Base-by-base conservation (phyloP, 2,329 filamentous ascomycete genomes). In the Thielaviopsis ethacetica region DNA sequence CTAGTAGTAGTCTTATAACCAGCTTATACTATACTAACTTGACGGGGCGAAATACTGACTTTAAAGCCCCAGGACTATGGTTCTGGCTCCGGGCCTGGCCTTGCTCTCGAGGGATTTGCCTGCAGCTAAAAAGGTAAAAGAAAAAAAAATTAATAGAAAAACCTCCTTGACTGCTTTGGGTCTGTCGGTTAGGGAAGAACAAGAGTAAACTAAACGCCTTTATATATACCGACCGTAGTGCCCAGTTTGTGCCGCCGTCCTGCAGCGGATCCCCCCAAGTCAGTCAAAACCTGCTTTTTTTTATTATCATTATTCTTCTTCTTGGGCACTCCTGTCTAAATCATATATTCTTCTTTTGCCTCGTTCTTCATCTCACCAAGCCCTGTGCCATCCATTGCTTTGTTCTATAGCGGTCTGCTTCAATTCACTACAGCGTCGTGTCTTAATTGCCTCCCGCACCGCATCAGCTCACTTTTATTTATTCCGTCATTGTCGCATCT, bases 181-280 rank as follows among this genome's bases (percentile, higher is more conserved):
- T 51, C 44, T 50, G 24, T 7, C 22, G 24, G 19, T 17, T 21
- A 52, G 26, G 26, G 44, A 59, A 54, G 58, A 47, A 30, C 53
- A 56, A n/a, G 54, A 21, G 54, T 22, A 49, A 51, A 44, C 57
- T 59, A 59, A 56, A 60, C 59, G 54, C 47, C 50, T 60, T 57
- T 57, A 53, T 22, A 52, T 21, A 34, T 34, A 49, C 34, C 24
- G 52, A 38, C 50, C 50, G 38, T 3, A 6, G 34, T 53, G 52
- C 57, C 57, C 57, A 54, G 38, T 53, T 34, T 34, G 30, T 34
- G 30, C 30, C 30, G 30, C 7, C 30, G 30, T 34, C 30, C 30
- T 34, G 30, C 30, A 34, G 30, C 30, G 30, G 30, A 34, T 34
- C 30, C 30, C 30, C 30, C 30, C 30, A 34, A 34, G 30, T 34